Evolutionary conservation across 2,329 filamentous ascomycete species (phyloP), one percentile per base, ranked within the genome.

Genomic region (Aspergillus awamori): DNA sequence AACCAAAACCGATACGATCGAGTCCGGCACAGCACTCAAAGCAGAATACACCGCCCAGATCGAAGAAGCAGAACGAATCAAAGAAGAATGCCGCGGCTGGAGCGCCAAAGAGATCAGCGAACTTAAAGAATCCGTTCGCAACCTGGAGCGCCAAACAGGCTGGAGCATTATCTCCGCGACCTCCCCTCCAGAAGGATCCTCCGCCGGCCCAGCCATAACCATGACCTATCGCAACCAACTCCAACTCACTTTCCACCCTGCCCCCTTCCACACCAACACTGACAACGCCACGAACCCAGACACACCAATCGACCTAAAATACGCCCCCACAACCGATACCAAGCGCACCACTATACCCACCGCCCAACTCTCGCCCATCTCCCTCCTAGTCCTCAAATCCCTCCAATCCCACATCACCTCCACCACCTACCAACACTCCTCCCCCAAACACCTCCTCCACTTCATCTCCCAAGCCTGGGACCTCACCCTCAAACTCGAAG

Each of bases 81-180:
- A 91, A 63, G 93, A 97, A 74, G 91, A 96, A 70, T 96, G 90
- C 73, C 87, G 93, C 57, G 93, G 94, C 41, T 97, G 93, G 89
- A 94, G 89, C 59, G 86, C 89, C 56, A 88, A 84, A 28, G 95
- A 98, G 77, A 91, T 98, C 65, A 85, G 85, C 65, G 80, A 82
- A 41, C 81, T 96, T n/a, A 93, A 93, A 84, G 75, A 65, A 48
- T 76, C 77, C 20, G 79, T 81, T 28, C 70, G 76, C 49, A 64
- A 66, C 3, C 70, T 81, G 38, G 77, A 81, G 65, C 65, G 68
- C 26, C 70, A 76, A 62, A 79, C 77, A 8, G 79, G 79, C n/a
- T 82, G 80, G 80, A 76, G 72, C 13, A 75, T 82, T 24, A 53
- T 74, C 20, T 76, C 76, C 2, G 79, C 76, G 22, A 71, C 71